These are phyloP conservation scores for Blastobotrys chiropterorum DNA, from an alignment of 805 yeast genomes.

Conservation along the genomic window DNA sequence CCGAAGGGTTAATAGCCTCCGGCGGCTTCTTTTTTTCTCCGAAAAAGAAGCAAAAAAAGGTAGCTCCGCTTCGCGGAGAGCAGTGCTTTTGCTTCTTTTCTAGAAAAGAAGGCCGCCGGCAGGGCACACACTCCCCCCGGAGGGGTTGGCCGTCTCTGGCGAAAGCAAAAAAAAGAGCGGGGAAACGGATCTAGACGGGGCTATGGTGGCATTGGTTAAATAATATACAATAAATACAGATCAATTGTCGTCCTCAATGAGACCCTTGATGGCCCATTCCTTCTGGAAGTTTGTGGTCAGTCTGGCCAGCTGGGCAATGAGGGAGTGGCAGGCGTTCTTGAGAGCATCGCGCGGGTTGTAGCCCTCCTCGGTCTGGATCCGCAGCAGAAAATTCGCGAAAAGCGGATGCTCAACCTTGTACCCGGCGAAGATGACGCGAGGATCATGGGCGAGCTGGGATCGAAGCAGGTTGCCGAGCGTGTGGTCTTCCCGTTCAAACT, in stretches of 20 bases:
- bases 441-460: slow-evolving; percentile 79
- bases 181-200: too few relatives aligned
- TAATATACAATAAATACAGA: neutral
- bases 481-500: slow-evolving; percentile 96
- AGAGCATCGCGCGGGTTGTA: slow-evolving; percentile 87
- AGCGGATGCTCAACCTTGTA: slow-evolving; percentile 97
- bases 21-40: too few relatives aligned
- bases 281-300: slow-evolving; percentile 73
- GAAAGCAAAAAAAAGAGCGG: too few relatives aligned
- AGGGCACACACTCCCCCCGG: too few relatives aligned
- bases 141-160: too few relatives aligned
- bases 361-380: slow-evolving; percentile 94
- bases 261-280: slow-evolving; percentile 87
- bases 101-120: too few relatives aligned
- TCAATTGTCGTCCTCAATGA: slow-evolving; percentile 30
- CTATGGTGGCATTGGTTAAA: neutral
- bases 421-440: slow-evolving; percentile 90
- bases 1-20: too few relatives aligned
- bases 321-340: slow-evolving; percentile 78
- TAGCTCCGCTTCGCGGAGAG: too few relatives aligned
- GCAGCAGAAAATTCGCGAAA: slow-evolving; percentile 88
- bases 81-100: too few relatives aligned
- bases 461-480: slow-evolving; percentile 88
- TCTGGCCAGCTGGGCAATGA: slow-evolving; percentile 71
- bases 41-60: too few relatives aligned